Evolutionary conservation across 2,329 filamentous ascomycete genomes (phyloP).

Genomic region (Paraphaeosphaeria sporulosa): DNA sequence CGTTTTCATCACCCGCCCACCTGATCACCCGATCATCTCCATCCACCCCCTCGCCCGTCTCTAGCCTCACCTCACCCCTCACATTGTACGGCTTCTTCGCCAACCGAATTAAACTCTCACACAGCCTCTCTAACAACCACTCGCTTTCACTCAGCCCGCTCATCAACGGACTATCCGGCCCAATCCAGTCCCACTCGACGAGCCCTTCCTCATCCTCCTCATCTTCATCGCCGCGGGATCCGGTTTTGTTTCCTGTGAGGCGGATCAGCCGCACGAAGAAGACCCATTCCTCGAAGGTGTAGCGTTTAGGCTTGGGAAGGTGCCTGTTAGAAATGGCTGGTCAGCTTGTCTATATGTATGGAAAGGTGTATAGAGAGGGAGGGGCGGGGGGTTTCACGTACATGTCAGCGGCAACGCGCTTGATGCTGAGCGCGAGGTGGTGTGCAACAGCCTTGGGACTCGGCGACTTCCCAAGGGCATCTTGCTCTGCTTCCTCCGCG

Average conservation of each 20-base stretch:
- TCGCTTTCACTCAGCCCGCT: slow-evolving; percentile 68
- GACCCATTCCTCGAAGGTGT: slow-evolving; percentile 85
- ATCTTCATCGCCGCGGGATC: slow-evolving; percentile 27
- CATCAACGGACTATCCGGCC: slow-evolving; percentile 72
- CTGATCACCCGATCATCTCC: not conserved
- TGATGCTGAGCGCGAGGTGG: slow-evolving; percentile 74
- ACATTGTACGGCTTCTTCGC: slow-evolving; percentile 28
- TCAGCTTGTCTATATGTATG: not conserved
- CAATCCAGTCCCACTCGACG: slow-evolving; percentile 77
- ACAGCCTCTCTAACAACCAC: slow-evolving; percentile 71
- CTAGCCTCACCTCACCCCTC: not conserved
- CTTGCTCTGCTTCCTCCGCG: slow-evolving; percentile 41
- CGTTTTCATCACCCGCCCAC: not conserved
- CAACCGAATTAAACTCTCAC: slow-evolving; percentile 65
- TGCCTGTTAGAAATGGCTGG: slow-evolving; percentile 35
- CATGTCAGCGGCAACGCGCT: slow-evolving; percentile 69
- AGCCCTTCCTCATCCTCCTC: slow-evolving; percentile 66
- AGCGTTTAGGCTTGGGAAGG: slow-evolving; percentile 66
- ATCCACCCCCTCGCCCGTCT: not conserved
- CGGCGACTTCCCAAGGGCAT: slow-evolving; percentile 49
- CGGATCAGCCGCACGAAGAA: slow-evolving; percentile 80
- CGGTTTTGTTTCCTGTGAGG: slow-evolving; percentile 50
- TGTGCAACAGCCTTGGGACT: slow-evolving; percentile 66
- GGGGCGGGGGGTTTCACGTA: not conserved
- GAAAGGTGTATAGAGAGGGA: no score